phyloP scores from a whole-genome alignment of 805 yeast genomes.

The Myxozyma geophila region DNA sequence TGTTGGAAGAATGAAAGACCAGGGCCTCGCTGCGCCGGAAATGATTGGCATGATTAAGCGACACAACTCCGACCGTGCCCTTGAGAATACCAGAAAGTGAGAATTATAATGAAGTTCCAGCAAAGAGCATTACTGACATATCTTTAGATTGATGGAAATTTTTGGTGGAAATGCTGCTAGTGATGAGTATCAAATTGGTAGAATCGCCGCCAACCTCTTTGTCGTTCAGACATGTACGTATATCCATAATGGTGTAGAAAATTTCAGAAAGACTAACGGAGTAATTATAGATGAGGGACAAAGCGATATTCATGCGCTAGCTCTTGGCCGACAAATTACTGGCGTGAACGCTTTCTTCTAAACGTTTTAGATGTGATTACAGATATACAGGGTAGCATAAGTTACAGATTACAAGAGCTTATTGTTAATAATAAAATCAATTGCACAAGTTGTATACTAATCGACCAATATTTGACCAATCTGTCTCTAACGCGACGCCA shows the following conservation, averaged over 20 bases:
- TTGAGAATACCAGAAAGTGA: constrained; percentile 44
- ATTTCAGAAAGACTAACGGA: background rate
- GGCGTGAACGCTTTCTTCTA: constrained; percentile 47
- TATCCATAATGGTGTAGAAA: no score
- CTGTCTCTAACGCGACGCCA: no score
- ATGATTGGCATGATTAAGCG: constrained; percentile 52
- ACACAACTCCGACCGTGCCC: constrained; percentile 51
- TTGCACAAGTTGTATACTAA: no score
- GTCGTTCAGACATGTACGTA: constrained; percentile 51
- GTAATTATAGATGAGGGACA: constrained; percentile 47
- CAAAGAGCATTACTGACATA: background rate
- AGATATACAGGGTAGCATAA: no score
- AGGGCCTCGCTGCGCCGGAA: constrained; percentile 48
- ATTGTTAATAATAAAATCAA: no score
- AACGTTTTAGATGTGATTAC: background rate
- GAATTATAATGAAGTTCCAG: constrained; percentile 1
- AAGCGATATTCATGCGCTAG: constrained; percentile 50
- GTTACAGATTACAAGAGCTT: no score
- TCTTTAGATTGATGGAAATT: constrained; percentile 47
- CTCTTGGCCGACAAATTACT: constrained; percentile 50
- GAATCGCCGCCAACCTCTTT: constrained; percentile 51
- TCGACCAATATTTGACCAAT: no score
- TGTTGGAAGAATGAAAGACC: constrained; percentile 51
- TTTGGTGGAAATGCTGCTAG: constrained; percentile 54
- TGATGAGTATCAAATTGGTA: constrained; percentile 52